Conservation (phyloP, 306 rosid genomes). For the Rosa rugosa region DNA sequence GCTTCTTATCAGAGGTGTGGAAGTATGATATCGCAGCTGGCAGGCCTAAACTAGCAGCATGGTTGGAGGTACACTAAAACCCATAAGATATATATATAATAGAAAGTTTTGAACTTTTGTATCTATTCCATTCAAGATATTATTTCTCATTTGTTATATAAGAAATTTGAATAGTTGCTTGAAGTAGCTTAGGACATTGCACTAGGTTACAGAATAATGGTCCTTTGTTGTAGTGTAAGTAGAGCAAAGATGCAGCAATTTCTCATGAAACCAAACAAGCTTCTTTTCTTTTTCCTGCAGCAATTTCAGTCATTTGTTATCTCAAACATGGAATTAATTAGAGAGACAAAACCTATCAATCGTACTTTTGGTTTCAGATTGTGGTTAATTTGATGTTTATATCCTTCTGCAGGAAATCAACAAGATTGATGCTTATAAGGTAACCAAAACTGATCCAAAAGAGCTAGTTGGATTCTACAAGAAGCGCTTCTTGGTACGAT, state of each 20-base stretch:
- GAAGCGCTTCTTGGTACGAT: conserved; percentile 51
- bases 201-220: not conserved
- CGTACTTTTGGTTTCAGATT: not conserved
- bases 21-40: conserved; percentile 56
- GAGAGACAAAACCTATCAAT: not conserved
- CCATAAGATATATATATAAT: not conserved
- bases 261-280: not conserved
- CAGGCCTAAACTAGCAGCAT: conserved; percentile 59
- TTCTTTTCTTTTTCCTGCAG: not conserved
- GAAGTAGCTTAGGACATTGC: not conserved
- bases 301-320: not conserved
- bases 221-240: not conserved
- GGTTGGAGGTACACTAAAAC: conserved; percentile 54
- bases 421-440: conserved; percentile 62
- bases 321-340: not conserved
- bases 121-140: not conserved
- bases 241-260: not conserved
- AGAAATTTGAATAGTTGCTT: not conserved
- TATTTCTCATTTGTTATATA: not conserved
- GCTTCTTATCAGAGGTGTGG: conserved; percentile 35
- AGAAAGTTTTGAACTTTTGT: not conserved
- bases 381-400: not conserved
- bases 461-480: conserved; percentile 45
- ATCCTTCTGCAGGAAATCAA: conserved; percentile 48
- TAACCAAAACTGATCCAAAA: conserved; percentile 49